These are phyloP conservation scores for Coemansia sp. DNA, from an alignment of 192 early-diverging fungal species.

Conservation along the genomic window DNA sequence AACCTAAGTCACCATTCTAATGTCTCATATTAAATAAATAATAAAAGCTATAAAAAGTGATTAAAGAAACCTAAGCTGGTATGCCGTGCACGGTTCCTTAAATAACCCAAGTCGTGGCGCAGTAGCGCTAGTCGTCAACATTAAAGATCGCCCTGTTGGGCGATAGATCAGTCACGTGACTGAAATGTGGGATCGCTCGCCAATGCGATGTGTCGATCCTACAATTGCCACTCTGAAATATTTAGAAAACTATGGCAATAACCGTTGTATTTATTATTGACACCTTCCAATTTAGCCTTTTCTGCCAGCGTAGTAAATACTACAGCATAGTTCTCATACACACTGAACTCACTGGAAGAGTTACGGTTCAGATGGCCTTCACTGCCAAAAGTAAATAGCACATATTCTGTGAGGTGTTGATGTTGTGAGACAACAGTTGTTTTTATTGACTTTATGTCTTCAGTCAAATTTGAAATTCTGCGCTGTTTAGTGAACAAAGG, in stretches of 20 bases:
- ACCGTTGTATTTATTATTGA: neutral
- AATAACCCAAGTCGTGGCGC: too few species aligned
- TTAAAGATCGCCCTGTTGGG: too few species aligned
- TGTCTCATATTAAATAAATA: too few species aligned
- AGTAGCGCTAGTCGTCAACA: too few species aligned
- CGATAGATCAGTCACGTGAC: too few species aligned
- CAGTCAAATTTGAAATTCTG: neutral
- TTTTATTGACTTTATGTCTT: neutral
- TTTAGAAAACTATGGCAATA: neutral
- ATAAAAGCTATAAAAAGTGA: too few species aligned
- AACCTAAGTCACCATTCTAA: too few species aligned
- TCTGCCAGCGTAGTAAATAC: neutral
- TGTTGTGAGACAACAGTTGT: neutral
- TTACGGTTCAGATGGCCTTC: neutral
- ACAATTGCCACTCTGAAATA: too few species aligned
- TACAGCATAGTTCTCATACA: neutral
- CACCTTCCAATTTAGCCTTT: neutral
- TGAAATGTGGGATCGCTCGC: too few species aligned
- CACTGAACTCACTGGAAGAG: neutral
- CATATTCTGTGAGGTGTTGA: neutral
- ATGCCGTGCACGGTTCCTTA: too few species aligned
- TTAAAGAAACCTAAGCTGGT: too few species aligned
- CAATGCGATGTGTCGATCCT: too few species aligned
- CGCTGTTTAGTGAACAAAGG: neutral
- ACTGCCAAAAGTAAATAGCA: neutral